Percentiles rank a stretch among this genome's conserved stretches.
Evolutionary conservation across 2,329 filamentous ascomycete genomes (phyloP).

Genomic region (Polytolypa hystricis): DNA sequence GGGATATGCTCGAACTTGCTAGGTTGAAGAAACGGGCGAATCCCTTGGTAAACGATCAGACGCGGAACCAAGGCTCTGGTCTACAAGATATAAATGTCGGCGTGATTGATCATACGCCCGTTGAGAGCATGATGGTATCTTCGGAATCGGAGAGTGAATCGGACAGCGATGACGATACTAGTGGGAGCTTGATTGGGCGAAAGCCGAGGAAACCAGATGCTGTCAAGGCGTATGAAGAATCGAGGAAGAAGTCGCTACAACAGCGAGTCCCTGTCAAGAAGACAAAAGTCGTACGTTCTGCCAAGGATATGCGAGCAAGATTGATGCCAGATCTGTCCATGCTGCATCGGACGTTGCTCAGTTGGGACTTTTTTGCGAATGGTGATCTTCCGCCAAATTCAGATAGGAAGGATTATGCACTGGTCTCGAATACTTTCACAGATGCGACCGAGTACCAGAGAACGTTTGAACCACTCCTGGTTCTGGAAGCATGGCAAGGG

Average conservation of each 20-base stretch:
- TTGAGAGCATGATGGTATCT: slow-evolving; percentile 81
- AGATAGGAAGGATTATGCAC: slow-evolving; percentile 57
- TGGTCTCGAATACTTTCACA: slow-evolving; percentile 66
- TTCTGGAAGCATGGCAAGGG: slow-evolving; percentile 90
- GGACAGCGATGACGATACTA: slow-evolving; percentile 66
- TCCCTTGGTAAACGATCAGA: slow-evolving; percentile 42
- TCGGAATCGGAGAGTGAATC: slow-evolving; percentile 53
- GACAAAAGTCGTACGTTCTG: slow-evolving; percentile 63
- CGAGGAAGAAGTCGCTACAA: slow-evolving; percentile 40
- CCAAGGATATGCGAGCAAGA: slow-evolving; percentile 88
- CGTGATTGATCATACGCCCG: slow-evolving; percentile 66
- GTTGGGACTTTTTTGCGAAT: slow-evolving; percentile 89
- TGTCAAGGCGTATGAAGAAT: slow-evolving; percentile 37
- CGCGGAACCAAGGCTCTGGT: slow-evolving; percentile 68
- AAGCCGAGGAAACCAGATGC: slow-evolving; percentile 30
- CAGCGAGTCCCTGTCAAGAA: slow-evolving; percentile 71
- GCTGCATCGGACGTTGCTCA: slow-evolving; percentile 73
- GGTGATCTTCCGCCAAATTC: slow-evolving; percentile 72
- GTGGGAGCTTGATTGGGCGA: slow-evolving; percentile 37
- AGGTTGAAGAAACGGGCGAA: slow-evolving; percentile 47
- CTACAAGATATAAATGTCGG: slow-evolving; percentile 59
- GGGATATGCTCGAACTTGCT: slow-evolving; percentile 61
- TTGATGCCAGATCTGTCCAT: slow-evolving; percentile 78
- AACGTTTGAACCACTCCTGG: slow-evolving; percentile 80
- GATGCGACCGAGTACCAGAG: slow-evolving; percentile 71